A percentile compares a stretch with the other conserved stretches of the same genome.
Evolutionary conservation across 108 stramenopile species (phyloP).

Genomic region (Mediolabrus comicus): DNA sequence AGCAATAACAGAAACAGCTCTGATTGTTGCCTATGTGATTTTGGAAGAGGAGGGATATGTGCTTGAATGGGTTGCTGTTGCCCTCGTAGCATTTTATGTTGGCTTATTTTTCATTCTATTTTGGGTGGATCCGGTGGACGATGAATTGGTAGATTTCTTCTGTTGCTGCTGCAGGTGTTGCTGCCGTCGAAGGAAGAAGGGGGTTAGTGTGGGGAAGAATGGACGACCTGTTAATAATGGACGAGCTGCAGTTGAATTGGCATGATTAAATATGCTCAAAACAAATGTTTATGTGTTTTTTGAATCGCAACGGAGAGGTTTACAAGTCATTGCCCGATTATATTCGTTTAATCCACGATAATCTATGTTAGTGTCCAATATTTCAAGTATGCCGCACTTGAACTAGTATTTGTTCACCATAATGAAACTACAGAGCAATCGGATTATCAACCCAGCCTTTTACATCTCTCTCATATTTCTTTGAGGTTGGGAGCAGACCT

Average conservation of each 20-base stretch:
- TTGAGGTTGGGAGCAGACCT: constrained; percentile 35
- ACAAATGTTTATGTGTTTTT: too few relatives aligned
- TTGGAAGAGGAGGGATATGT: background rate
- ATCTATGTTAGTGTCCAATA: too few relatives aligned
- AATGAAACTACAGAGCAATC: background rate
- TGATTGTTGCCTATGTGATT: background rate
- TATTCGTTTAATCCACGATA: background rate
- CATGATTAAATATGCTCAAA: background rate
- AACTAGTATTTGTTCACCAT: too few relatives aligned
- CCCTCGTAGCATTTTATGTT: background rate
- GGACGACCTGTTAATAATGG: background rate
- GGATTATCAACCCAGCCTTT: constrained; percentile 3
- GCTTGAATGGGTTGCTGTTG: background rate
- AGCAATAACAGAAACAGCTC: background rate
- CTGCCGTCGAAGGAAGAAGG: background rate
- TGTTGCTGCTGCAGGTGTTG: background rate
- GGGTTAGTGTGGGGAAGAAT: background rate
- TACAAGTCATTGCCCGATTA: too few relatives aligned
- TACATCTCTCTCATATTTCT: constrained; percentile 37
- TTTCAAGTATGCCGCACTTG: too few relatives aligned
- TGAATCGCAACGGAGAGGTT: too few relatives aligned
- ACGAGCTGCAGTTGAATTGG: background rate
- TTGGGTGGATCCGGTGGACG: background rate
- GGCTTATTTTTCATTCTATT: background rate
- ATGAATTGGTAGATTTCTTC: background rate